These are phyloP conservation scores for Chlamydomonas asymmetrica DNA, from an alignment of 139 green algal species.

Conservation along the genomic window DNA sequence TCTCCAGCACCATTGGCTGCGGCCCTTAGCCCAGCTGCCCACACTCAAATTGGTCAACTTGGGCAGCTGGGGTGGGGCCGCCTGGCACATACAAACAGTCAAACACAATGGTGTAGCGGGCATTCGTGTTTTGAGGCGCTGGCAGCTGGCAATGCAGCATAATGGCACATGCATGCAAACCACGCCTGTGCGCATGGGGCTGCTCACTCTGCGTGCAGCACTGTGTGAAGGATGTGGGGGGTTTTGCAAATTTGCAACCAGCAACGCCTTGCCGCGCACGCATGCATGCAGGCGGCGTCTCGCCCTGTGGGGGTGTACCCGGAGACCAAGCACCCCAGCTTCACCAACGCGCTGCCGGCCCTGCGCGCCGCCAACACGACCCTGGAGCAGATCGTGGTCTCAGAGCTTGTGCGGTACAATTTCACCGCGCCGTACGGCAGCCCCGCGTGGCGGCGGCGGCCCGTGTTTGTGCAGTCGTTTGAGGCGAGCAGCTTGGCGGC, in stretches of 20 bases:
- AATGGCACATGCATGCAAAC: too few species aligned
- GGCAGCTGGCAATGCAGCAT: too few species aligned
- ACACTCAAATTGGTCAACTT: too few species aligned
- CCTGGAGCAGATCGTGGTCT: slow-evolving; percentile 22
- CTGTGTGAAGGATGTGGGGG: not conserved
- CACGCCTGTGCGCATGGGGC: too few species aligned
- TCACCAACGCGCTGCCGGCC: slow-evolving; percentile 13
- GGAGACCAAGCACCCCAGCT: slow-evolving; percentile 59
- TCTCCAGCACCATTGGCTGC: too few species aligned
- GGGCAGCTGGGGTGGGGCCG: too few species aligned
- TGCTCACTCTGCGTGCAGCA: not conserved
- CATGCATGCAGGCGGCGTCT: not conserved
- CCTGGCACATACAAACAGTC: too few species aligned
- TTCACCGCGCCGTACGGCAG: not conserved
- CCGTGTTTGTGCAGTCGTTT: not conserved
- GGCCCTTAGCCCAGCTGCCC: too few species aligned
- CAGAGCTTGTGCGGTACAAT: not conserved
- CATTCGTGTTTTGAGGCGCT: too few species aligned
- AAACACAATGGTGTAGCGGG: too few species aligned
- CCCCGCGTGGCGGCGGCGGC: not conserved
- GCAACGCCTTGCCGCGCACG: not conserved
- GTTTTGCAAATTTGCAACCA: slow-evolving; percentile 2
- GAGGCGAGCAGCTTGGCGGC: too few species aligned
- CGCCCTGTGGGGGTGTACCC: slow-evolving; percentile 51
- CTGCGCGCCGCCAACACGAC: slow-evolving; percentile 5